phyloP scores from a whole-genome alignment of 495 filamentous ascomycete species.

The Chaetomium fimeti region DNA sequence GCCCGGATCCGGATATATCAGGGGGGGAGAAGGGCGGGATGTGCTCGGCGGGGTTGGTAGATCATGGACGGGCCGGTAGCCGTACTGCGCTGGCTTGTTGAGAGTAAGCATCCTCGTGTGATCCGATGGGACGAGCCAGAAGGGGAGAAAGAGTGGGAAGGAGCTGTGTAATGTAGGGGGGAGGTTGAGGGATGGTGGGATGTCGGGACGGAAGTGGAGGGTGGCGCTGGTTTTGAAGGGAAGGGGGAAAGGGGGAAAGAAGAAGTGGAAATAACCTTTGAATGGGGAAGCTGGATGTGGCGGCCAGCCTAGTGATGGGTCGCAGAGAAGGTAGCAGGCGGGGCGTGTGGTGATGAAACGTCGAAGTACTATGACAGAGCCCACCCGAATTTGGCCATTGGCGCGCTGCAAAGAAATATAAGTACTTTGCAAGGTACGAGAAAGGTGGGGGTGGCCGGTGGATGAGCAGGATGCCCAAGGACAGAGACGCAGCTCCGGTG shows the following conservation, averaged over 20 bases:
- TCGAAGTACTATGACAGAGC: constrained; percentile 43
- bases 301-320: constrained; percentile 51
- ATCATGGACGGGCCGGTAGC: constrained; percentile 69
- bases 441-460: constrained; percentile 32
- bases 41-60: constrained; percentile 60
- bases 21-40: constrained; percentile 59
- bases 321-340: constrained; percentile 42
- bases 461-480: constrained; percentile 25
- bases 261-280: constrained; percentile 52
- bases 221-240: constrained; percentile 15
- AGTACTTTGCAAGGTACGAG: constrained; percentile 33
- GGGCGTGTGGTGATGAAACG: constrained; percentile 52
- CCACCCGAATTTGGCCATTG: constrained; percentile 50
- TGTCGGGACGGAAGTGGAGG: not conserved
- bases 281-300: constrained; percentile 51
- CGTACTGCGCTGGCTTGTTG: constrained; percentile 64
- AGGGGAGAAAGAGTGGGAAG: constrained; percentile 15
- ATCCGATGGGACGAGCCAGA: constrained; percentile 11
- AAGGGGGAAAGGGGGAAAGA: constrained; percentile 28
- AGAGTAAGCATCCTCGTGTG: constrained; percentile 63
- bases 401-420: constrained; percentile 36
- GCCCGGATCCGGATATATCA: constrained; percentile 51
- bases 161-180: constrained; percentile 21
- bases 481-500: constrained; percentile 20
- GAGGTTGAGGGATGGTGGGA: constrained; percentile 20